A percentile compares a stretch with the other conserved stretches of the same genome.
phyloP scores from a whole-genome alignment of 176 grass and related monocot species.

The Carex myosuroides region DNA sequence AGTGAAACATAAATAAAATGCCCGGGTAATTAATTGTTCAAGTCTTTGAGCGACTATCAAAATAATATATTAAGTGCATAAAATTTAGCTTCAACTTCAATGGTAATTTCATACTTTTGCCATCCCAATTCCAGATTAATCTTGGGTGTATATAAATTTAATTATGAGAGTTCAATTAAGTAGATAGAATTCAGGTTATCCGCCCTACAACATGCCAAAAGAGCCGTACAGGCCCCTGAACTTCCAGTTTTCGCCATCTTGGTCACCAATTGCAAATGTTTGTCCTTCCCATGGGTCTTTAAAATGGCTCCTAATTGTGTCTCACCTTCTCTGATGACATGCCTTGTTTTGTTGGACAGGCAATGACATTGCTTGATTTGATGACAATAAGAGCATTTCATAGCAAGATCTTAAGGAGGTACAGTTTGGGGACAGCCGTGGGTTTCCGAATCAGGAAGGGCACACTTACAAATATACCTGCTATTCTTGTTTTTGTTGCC shows the following conservation, averaged over 20 bases:
- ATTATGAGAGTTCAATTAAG: background rate
- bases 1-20: background rate
- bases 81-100: background rate
- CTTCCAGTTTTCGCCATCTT: background rate
- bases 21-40: background rate
- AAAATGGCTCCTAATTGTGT: background rate
- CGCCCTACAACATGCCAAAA: background rate
- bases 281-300: background rate
- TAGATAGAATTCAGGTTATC: background rate
- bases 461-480: conserved; percentile 61
- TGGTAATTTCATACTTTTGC: conserved; percentile 7
- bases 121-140: background rate
- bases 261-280: background rate
- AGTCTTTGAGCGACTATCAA: background rate
- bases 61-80: background rate
- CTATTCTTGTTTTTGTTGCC: conserved; percentile 93
- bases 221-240: background rate
- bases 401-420: conserved; percentile 86
- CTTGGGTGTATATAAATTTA: background rate
- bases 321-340: background rate
- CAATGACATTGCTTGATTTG: conserved; percentile 88
- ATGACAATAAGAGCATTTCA: conserved; percentile 99
- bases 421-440: conserved; percentile 82
- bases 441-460: conserved; percentile 94
- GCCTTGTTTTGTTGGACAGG: conserved; percentile 11